Percentiles rank a stretch among this genome's conserved stretches.
Evolutionary conservation across 202 grass and related monocot genomes (phyloP).

Genomic region (Tripidium arundinaceum): DNA sequence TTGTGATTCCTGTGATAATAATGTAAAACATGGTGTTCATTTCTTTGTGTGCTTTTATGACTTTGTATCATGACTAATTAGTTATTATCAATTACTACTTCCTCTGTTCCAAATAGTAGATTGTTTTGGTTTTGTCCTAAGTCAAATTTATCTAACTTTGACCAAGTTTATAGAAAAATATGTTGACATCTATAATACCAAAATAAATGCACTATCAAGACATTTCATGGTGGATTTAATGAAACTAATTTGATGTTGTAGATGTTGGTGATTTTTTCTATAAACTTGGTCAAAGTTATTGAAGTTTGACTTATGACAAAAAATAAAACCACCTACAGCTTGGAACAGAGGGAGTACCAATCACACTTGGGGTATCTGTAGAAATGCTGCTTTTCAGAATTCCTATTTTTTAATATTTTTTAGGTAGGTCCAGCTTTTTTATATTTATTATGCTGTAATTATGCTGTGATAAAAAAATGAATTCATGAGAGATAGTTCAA

Average conservation of each 20-base stretch:
- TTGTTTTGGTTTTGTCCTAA: not conserved
- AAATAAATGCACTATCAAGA: not conserved
- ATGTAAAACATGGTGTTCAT: conserved; percentile 20
- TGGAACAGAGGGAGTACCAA: not conserved
- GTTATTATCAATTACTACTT: not conserved
- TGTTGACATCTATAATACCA: not conserved
- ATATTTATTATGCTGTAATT: not conserved
- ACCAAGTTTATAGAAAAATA: not conserved
- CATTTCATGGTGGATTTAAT: not conserved
- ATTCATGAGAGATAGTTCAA: not conserved
- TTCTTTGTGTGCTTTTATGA: not conserved
- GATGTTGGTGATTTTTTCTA: not conserved
- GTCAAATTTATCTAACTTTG: not conserved
- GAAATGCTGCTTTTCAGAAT: not conserved
- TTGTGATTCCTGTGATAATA: not conserved
- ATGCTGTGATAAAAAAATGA: not conserved
- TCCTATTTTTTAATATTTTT: not conserved
- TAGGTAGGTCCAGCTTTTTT: conserved; percentile 9
- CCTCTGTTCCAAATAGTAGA: not conserved
- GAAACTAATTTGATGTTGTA: not conserved
- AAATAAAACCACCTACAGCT: not conserved
- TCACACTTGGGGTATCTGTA: not conserved
- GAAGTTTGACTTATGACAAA: not conserved
- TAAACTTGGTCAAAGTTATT: not conserved
- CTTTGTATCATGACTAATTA: not conserved